Conservation (phyloP, 257 asterid genomes). For the Avicennia marina region DNA sequence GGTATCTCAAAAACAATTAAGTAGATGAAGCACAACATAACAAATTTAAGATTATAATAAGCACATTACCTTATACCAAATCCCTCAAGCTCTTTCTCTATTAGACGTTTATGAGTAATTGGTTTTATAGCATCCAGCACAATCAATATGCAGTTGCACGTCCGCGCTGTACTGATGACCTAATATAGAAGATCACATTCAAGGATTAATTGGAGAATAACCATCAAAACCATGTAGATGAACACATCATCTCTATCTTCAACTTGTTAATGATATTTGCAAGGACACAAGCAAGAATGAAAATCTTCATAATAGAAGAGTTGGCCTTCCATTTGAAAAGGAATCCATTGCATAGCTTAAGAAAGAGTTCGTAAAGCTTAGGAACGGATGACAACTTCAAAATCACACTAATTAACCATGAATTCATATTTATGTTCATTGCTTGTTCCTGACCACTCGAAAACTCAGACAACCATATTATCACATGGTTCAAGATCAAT, state of each 20-base stretch:
- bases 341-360: background rate
- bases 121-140: constrained; percentile 99
- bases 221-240: constrained; percentile 6
- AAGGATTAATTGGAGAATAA: constrained; percentile 11
- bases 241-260: background rate
- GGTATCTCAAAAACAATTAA: background rate
- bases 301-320: background rate
- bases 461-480: background rate
- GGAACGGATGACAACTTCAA: too few species aligned
- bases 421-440: too few species aligned
- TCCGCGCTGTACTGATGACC: constrained; percentile 99
- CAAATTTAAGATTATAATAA: background rate
- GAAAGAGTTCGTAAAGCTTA: too few species aligned
- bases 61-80: constrained; percentile 85
- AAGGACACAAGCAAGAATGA: background rate
- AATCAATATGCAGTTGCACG: constrained; percentile 90
- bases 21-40: background rate
- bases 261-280: background rate
- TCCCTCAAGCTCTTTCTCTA: constrained; percentile 98
- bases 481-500: background rate
- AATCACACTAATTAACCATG: too few species aligned
- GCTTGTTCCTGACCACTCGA: background rate
- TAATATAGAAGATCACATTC: constrained; percentile 22
- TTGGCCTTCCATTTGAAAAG: background rate
- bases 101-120: constrained; percentile 90